These are phyloP conservation scores for Zymoseptoria crescenta DNA, from an alignment of 2,329 filamentous ascomycete genomes.

Conservation along the genomic window DNA sequence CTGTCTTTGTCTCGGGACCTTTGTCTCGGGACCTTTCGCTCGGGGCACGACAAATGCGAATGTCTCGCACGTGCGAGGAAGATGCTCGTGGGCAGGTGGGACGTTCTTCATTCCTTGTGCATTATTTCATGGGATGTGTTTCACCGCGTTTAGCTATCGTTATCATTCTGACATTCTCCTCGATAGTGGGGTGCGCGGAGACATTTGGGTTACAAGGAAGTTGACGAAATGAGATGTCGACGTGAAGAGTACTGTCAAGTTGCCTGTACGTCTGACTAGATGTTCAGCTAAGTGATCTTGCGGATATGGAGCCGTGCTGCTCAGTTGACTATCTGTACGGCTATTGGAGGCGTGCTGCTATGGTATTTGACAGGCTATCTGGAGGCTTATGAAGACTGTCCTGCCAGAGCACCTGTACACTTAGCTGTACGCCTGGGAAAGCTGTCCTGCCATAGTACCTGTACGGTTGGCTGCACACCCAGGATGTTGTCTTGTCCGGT, in stretches of 20 bases:
- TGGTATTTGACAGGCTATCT: background rate
- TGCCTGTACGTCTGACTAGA: background rate
- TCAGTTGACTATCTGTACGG: too few species aligned
- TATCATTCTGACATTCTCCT: background rate
- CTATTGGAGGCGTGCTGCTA: background rate
- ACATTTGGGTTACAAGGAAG: background rate
- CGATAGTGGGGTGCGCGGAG: background rate
- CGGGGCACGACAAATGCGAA: background rate
- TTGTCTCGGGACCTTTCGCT: background rate
- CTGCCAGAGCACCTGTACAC: background rate
- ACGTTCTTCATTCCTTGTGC: background rate
- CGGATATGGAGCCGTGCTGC: background rate
- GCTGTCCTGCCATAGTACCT: background rate
- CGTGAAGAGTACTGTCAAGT: background rate
- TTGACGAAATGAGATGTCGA: background rate
- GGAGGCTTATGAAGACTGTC: background rate
- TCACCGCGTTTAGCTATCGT: background rate
- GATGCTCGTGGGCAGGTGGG: background rate
- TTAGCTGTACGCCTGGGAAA: too few species aligned
- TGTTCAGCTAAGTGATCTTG: background rate
- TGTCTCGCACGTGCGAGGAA: background rate
- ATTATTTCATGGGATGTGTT: background rate
- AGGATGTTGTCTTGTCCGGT: background rate
- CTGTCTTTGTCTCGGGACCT: background rate
- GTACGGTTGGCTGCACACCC: background rate